Conservation (phyloP, 441 rosid genomes). For the Gossypium lobatum region DNA sequence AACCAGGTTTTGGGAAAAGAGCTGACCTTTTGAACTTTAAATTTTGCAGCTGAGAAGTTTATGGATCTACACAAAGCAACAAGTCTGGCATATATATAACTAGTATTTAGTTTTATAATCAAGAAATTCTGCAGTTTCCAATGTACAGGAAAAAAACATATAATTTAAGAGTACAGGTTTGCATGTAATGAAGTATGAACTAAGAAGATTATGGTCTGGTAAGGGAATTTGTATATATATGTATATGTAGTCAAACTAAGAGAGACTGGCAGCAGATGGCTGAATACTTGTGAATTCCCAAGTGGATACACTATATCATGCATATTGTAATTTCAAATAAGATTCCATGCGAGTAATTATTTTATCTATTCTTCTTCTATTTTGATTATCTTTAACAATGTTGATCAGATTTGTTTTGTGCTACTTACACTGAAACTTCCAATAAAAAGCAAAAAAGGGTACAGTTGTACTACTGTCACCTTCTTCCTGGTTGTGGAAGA, state of each 20-base stretch:
- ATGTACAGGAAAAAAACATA: not conserved
- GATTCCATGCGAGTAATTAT: conserved; percentile 1
- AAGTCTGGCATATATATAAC: not conserved
- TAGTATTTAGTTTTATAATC: not conserved
- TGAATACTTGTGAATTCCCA: conserved; percentile 25
- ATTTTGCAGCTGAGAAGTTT: conserved; percentile 26
- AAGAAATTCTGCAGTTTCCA: conserved; percentile 12
- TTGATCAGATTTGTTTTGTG: not conserved
- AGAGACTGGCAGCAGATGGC: not conserved
- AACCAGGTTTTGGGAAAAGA: conserved; percentile 25
- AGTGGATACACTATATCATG: conserved; percentile 21
- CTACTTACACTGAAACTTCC: conserved; percentile 19
- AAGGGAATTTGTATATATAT: no score
- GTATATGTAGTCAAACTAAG: not conserved
- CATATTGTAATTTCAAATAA: not conserved
- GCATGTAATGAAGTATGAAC: not conserved
- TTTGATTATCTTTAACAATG: conserved; percentile 16
- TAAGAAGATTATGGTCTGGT: not conserved
- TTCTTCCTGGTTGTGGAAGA: conserved; percentile 12
- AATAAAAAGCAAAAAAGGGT: conserved; percentile 9
- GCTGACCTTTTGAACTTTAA: conserved; percentile 19
- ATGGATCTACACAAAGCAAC: conserved; percentile 25
- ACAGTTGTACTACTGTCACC: conserved; percentile 10
- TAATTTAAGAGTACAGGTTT: not conserved
- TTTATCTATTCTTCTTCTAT: not conserved